Conservation (phyloP, 768 basidiomycete species). For the Amanita muscaria region DNA sequence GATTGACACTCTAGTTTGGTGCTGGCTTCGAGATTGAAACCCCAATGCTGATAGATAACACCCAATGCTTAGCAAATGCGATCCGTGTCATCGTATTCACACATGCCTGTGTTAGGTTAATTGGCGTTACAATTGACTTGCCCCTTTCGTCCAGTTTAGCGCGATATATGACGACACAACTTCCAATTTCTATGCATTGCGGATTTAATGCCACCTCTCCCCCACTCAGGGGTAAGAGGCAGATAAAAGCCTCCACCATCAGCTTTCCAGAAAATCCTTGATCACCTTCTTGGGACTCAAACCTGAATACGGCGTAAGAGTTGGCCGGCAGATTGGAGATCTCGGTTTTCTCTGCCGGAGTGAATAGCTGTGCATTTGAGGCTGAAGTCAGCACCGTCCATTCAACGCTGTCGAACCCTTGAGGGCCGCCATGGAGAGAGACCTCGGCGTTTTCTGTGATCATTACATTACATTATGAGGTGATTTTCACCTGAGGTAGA, state of each 20-base stretch:
- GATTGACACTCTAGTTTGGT: constrained; percentile 34
- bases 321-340: constrained; percentile 24
- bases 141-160: constrained; percentile 48
- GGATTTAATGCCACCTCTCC: constrained; percentile 27
- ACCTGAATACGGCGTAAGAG: constrained; percentile 44
- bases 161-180: constrained; percentile 58
- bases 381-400: constrained; percentile 41
- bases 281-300: constrained; percentile 55
- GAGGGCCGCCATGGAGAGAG: constrained; percentile 65
- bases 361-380: constrained; percentile 43
- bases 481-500: not conserved
- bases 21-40: constrained; percentile 73
- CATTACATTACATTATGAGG: not conserved
- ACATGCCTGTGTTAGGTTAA: constrained; percentile 68
- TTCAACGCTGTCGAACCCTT: constrained; percentile 49
- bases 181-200: constrained; percentile 28
- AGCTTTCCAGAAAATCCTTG: constrained; percentile 64
- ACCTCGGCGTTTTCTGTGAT: constrained; percentile 40
- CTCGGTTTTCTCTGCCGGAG: constrained; percentile 39
- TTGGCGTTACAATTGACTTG: constrained; percentile 48
- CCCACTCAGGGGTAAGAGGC: constrained; percentile 34
- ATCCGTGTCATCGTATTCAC: not conserved
- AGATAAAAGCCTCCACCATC: constrained; percentile 48
- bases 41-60: constrained; percentile 53
- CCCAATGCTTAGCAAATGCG: constrained; percentile 1